These are phyloP conservation scores for Acrodontium crateriforme DNA, from an alignment of 2,329 filamentous ascomycete genomes.

Conservation along the genomic window DNA sequence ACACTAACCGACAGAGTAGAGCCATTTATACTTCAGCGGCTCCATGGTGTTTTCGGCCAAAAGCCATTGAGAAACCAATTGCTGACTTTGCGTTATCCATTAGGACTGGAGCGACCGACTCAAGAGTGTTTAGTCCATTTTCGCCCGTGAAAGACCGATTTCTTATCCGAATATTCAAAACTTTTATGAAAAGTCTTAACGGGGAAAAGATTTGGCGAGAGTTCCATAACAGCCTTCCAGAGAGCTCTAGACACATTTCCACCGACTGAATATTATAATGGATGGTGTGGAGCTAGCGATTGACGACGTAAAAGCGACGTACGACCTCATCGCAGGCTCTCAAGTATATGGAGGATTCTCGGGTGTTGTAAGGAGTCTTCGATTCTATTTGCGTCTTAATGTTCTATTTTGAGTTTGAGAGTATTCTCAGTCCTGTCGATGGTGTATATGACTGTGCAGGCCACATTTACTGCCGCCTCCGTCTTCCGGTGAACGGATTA, in stretches of 20 bases:
- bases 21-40: slow-evolving; percentile 17
- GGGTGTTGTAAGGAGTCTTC: slow-evolving; percentile 1
- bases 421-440: slow-evolving; percentile 2
- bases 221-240: slow-evolving; percentile 8
- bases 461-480: slow-evolving; percentile 7
- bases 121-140: too few species aligned
- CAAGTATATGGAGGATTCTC: slow-evolving; percentile 3
- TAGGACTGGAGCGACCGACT: too few species aligned
- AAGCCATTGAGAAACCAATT: slow-evolving; percentile 8
- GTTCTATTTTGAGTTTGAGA: slow-evolving; percentile 12
- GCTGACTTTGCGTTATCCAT: slow-evolving; percentile 16
- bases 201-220: slow-evolving; percentile 12
- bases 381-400: slow-evolving; percentile 12
- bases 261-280: slow-evolving; percentile 14
- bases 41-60: slow-evolving; percentile 17
- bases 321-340: slow-evolving; percentile 5
- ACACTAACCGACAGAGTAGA: too few species aligned
- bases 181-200: slow-evolving; percentile 13
- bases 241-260: slow-evolving; percentile 7
- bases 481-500: slow-evolving; percentile 5
- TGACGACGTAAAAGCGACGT: slow-evolving; percentile 10
- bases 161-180: slow-evolving; percentile 9
- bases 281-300: slow-evolving; percentile 8
- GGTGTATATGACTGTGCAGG: slow-evolving; percentile 6
- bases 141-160: slow-evolving; percentile 10